Conservation (phyloP, 2,329 filamentous ascomycete genomes). For the Ophiostoma sp. region DNA sequence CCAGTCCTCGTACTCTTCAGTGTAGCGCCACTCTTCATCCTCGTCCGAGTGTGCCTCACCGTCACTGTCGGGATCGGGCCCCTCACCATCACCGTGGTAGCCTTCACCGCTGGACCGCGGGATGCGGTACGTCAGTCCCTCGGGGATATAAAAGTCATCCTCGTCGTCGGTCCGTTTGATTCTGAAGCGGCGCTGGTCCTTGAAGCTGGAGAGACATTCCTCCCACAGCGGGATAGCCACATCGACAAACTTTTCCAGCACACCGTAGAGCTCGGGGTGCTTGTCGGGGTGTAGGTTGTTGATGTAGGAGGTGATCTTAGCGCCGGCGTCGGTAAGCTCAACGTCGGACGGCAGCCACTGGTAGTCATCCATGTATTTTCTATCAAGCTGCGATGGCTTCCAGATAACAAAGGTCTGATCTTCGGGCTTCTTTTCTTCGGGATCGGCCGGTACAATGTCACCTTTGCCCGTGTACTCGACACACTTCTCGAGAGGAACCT, state of each 20-base stretch:
- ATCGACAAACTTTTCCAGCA: conserved; percentile 37
- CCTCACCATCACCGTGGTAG: conserved; percentile 15
- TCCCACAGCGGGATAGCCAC: conserved; percentile 41
- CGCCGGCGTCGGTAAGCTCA: conserved; percentile 31
- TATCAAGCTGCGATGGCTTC: neutral
- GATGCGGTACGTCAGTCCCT: conserved; percentile 18
- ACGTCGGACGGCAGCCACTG: conserved; percentile 39
- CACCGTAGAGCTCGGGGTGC: conserved; percentile 34
- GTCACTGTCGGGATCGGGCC: conserved; percentile 16
- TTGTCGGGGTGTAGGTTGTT: conserved; percentile 42
- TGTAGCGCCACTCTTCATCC: conserved; percentile 4
- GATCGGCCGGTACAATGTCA: conserved; percentile 18
- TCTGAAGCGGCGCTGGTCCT: conserved; percentile 20
- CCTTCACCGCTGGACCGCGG: conserved; percentile 13
- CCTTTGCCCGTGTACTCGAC: conserved; percentile 29
- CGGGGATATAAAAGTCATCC: conserved; percentile 22
- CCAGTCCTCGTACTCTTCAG: conserved; percentile 22
- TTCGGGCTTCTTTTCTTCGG: neutral
- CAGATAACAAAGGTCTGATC: no score
- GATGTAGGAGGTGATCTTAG: conserved; percentile 41
- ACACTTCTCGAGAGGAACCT: conserved; percentile 31
- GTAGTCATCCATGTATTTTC: conserved; percentile 23
- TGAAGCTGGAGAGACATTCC: conserved; percentile 21
- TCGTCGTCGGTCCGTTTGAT: conserved; percentile 18
- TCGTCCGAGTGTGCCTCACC: conserved; percentile 15